A percentile compares a stretch with the other conserved stretches of the same genome.
phyloP scores from a whole-genome alignment of 2,329 filamentous ascomycete genomes.

The Cladosporium sp. region DNA sequence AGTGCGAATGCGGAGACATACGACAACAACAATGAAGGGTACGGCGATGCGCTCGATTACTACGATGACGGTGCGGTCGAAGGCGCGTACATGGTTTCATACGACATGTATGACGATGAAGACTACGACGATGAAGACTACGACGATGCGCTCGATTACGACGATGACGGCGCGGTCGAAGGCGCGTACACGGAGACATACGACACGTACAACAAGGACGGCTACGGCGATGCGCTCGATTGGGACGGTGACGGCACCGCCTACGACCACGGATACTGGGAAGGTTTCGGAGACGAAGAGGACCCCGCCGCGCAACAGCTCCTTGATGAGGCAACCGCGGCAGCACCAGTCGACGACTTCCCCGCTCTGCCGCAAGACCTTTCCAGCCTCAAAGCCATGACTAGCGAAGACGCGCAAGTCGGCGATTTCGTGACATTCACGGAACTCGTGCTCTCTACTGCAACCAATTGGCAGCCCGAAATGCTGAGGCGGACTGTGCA shows the following conservation, averaged over 20 bases:
- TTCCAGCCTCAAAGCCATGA: slow-evolving; percentile 47
- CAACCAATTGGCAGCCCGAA: slow-evolving; percentile 61
- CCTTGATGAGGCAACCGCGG: slow-evolving; percentile 17
- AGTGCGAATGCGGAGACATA: slow-evolving; percentile 48
- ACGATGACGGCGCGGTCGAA: slow-evolving; percentile 5
- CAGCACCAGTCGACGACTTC: slow-evolving; percentile 49
- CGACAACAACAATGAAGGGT: slow-evolving; percentile 31
- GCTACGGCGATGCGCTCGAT: slow-evolving; percentile 5
- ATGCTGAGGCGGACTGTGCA: slow-evolving; percentile 58
- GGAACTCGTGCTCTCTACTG: slow-evolving; percentile 53
- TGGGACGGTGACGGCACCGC: background rate
- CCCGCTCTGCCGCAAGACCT: slow-evolving; percentile 33
- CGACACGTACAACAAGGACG: slow-evolving; percentile 18
- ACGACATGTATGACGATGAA: slow-evolving; percentile 18
- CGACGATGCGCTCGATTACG: background rate
- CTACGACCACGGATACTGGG: background rate
- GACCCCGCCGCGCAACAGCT: slow-evolving; percentile 27
- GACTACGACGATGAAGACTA: slow-evolving; percentile 9
- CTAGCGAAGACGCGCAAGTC: slow-evolving; percentile 41
- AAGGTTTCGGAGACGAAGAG: slow-evolving; percentile 16
- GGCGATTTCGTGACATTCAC: slow-evolving; percentile 67
- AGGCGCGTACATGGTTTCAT: slow-evolving; percentile 26
- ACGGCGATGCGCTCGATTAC: slow-evolving; percentile 34
- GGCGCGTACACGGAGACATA: slow-evolving; percentile 27
- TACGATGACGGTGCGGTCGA: slow-evolving; percentile 35